Evolutionary conservation across 352 stramenopile genomes (phyloP), one percentile per base, ranked within the genome.

Genomic region (Phytopythium vexans): DNA sequence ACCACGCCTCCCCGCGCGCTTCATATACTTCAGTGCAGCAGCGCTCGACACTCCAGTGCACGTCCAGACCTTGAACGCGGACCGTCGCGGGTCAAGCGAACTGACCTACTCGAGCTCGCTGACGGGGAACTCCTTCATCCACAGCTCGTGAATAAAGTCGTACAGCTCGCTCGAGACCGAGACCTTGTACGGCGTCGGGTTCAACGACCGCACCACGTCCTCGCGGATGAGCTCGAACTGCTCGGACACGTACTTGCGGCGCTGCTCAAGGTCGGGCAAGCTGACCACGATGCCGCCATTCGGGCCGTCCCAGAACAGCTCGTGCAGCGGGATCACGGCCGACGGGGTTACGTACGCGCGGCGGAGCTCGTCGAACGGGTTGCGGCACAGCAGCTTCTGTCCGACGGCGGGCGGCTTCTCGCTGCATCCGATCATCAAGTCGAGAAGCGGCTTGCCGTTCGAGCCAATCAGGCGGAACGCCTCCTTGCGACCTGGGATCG

Each of bases 71-170:
- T 27, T 27, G 21, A 27, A 27, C 56, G 42, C 35, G 41, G 27
- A 40, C 46, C 33, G 41, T 14, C 44, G 34, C 51, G 11, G 40
- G 41, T 21, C 14, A 43, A 7, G 5, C 11, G 7, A 43, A 27
- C 21, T n/a, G 47, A 61, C 53, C 76, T 75, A 93, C 46, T 90
- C 71, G 35, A 95, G 71, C 62, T 95, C 86, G 40, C 86, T 63
- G 27, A 95, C 86, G 1, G 85, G 86, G 66, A 88, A 93, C 64
- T 96, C 87, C 59, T 89, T 86, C 76, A 92, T 92, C 97, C 97
- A 99, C 37, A 99, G 74, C 54, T 98, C 72, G 70, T 99, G 97
- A 50, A 99, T 93, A 53, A 98, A 99, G 41, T 96, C 81, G 66
- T 92, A 94, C 63, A 92, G 64, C 31, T 87, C 76, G 45, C 73